Base-by-base conservation (phyloP, 2,329 filamentous ascomycete species). In the Stagonosporopsis vannaccii region DNA sequence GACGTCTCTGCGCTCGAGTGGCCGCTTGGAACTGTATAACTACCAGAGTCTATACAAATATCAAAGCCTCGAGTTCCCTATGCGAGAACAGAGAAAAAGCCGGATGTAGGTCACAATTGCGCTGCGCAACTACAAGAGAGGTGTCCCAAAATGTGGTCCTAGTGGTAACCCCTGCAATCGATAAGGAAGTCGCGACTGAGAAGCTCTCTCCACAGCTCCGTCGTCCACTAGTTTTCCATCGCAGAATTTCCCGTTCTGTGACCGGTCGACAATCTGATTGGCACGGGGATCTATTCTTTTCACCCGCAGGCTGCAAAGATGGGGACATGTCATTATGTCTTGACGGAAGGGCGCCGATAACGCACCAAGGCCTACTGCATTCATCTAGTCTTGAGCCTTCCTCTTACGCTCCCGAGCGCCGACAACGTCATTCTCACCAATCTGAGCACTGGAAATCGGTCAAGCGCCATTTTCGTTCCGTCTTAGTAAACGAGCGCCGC, bases 101-200 rank as follows among this genome's bases (percentile, higher is more conserved):
- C 32, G 23, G 23, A 13, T 13, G 17, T 15, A 13, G 6, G 11
- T 9, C 19, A 41, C 22, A 13, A 30, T 33, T 44, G 54, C n/a
- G n/a, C 49, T 45, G 35, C 48, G 33, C 20, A 28, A 39, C 6
- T 33, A 19, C 40, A 15, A 20, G 32, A 43, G 41, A 51, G 33
- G 49, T 59, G 49, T 49, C 51, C 51, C 55, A 55, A 56, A 54
- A 46, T 40, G 55, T 54, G 39, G 49, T 20, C 48, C 49, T 57
- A 47, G 32, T 25, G 44, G 6, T 4, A 36, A 48, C 43, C 37
- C 48, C 25, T 46, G 42, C 25, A 51, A 47, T 57, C 54, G 54
- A 58, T 58, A 52, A 52, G 43, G 20, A 26, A 33, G 41, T 6
- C 13, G 20, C 22, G 33, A 22, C 37, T 25, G 23, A 42, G 22